A percentile compares a stretch with the other conserved stretches of the same genome.
phyloP scores from a whole-genome alignment of 768 basidiomycete species.

The Gautieria morchelliformis region DNA sequence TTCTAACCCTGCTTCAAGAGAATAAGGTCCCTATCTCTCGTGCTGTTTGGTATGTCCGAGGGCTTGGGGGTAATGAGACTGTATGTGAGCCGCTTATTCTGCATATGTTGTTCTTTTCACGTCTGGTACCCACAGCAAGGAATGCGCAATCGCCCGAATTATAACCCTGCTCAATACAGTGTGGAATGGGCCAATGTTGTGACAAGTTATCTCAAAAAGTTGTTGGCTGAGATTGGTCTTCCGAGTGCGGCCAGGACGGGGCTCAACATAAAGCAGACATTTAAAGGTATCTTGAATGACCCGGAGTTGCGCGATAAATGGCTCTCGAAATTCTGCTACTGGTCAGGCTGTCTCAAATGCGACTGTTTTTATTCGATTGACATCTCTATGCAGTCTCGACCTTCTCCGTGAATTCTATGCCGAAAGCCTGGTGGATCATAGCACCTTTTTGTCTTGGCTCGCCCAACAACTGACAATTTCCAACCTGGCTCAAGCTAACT shows the following conservation, averaged over 20 bases:
- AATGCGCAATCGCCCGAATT: conserved; percentile 66
- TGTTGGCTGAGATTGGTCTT: conserved; percentile 65
- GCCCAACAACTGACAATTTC: conserved; percentile 67
- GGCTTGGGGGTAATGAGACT: conserved; percentile 82
- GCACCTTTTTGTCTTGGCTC: conserved; percentile 69
- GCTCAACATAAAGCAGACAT: conserved; percentile 73
- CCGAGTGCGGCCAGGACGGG: conserved; percentile 71
- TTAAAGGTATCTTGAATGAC: conserved; percentile 74
- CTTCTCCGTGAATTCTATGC: conserved; percentile 68
- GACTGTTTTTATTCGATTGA: neutral
- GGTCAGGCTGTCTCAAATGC: conserved; percentile 33
- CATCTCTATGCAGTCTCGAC: conserved; percentile 39
- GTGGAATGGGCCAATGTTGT: conserved; percentile 79
- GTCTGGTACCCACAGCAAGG: conserved; percentile 41
- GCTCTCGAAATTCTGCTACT: conserved; percentile 72
- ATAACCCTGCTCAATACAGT: conserved; percentile 76
- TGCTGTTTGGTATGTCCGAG: conserved; percentile 82
- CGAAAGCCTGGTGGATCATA: conserved; percentile 73
- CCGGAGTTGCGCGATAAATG: conserved; percentile 60
- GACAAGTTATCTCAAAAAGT: conserved; percentile 75
- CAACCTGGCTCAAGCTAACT: conserved; percentile 75
- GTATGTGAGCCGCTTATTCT: conserved; percentile 28
- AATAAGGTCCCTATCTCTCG: conserved; percentile 71
- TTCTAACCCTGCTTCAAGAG: conserved; percentile 68
- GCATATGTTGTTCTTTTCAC: neutral